Percentiles rank a stretch among this genome's conserved stretches.
Evolutionary conservation across 768 basidiomycete genomes (phyloP).

Genomic region (Termitomyces sp.): DNA sequence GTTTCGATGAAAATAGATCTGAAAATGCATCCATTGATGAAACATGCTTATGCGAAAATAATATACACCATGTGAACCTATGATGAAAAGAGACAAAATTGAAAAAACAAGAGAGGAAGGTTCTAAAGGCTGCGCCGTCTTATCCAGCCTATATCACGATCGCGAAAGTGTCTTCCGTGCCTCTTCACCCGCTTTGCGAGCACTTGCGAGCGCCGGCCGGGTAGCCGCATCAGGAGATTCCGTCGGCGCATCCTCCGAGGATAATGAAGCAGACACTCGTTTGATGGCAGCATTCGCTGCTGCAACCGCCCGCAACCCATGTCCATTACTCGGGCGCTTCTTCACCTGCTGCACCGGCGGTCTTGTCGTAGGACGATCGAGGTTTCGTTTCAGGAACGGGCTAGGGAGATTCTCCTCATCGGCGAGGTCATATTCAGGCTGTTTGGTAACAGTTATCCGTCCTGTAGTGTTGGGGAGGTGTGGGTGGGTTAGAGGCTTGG

Average conservation of each 20-base stretch:
- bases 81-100: background rate
- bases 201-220: constrained; percentile 44
- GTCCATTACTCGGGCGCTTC: constrained; percentile 51
- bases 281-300: constrained; percentile 49
- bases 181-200: constrained; percentile 51
- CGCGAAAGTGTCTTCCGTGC: constrained; percentile 45
- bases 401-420: constrained; percentile 87
- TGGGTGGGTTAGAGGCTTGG: constrained; percentile 45
- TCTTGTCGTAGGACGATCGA: constrained; percentile 22
- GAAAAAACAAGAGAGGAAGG: background rate
- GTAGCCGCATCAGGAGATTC: constrained; percentile 16
- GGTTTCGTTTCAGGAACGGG: constrained; percentile 66
- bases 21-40: background rate
- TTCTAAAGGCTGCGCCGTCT: background rate
- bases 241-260: constrained; percentile 12
- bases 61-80: constrained; percentile 1
- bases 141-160: constrained; percentile 20
- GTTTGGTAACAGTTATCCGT: constrained; percentile 24
- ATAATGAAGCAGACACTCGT: constrained; percentile 21
- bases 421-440: constrained; percentile 58
- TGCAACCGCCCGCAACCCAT: constrained; percentile 59
- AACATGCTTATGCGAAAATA: background rate
- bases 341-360: constrained; percentile 20
- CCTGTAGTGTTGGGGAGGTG: constrained; percentile 30
- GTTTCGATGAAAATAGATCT: background rate